Percentiles rank a stretch among this genome's conserved stretches.
Evolutionary conservation across 164 flowering plant species (phyloP).

Genomic region (Stephania japonica): DNA sequence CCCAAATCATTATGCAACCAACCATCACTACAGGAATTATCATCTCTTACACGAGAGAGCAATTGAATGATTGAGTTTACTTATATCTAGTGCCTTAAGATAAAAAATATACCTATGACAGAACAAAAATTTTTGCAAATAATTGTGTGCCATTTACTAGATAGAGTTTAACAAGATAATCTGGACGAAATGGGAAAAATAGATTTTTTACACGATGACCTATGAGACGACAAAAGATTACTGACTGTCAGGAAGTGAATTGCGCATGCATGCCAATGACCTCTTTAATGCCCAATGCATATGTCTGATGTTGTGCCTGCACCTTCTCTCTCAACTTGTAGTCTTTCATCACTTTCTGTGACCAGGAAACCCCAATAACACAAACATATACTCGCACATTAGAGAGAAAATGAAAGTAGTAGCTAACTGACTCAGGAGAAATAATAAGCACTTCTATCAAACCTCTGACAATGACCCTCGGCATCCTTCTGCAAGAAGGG

Average conservation of each 20-base stretch:
- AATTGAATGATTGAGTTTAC: neutral
- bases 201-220: neutral
- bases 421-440: neutral
- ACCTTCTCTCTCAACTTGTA: constrained; percentile 66
- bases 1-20: neutral
- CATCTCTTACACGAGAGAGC: too few species aligned
- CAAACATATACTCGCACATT: neutral
- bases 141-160: neutral
- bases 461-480: constrained; percentile 99
- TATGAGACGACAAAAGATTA: neutral
- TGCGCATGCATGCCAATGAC: constrained; percentile 23
- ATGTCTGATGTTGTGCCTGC: constrained; percentile 87
- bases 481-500: constrained; percentile 93
- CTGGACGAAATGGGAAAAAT: neutral
- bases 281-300: constrained; percentile 97
- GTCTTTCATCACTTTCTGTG: constrained; percentile 60
- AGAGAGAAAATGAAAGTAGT: neutral
- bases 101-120: neutral
- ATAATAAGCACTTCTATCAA: constrained; percentile 8
- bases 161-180: neutral
- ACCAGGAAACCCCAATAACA: constrained; percentile 3
- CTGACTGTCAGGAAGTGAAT: neutral
- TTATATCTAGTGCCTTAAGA: neutral
- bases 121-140: neutral
- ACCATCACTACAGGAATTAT: too few species aligned